Base-by-base conservation (phyloP, 176 grass and related monocot species). In the Bolboschoenus planiculmis region DNA sequence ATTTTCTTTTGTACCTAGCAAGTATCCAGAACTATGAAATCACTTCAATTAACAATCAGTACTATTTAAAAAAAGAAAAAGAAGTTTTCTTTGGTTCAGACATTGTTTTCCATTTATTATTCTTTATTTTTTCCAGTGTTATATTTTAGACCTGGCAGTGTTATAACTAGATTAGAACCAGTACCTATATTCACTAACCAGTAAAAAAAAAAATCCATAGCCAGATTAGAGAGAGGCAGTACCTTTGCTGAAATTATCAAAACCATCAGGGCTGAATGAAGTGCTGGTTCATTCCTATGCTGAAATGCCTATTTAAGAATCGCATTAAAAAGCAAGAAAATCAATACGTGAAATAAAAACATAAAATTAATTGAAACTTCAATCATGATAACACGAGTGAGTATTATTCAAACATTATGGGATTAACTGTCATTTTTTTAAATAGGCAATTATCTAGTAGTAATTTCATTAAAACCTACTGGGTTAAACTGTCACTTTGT, bases 181-280 rank as follows among this genome's bases (percentile, higher is more conserved):
- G 51, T 62, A 59, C n/a, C 46, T 31, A 50, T 70, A 73, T 26
- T 65, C n/a, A 46, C 10, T 14, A 73, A 26, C 39, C 40, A 46
- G n/a, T 73, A 26, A 2, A 66, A 73, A 2, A 66, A 73, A 42
- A 46, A 73, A 24, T 27, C 68, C 68, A 73, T 10, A 23, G 9
- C 7, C 37, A 73, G 20, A 74, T 15, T 16, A 59, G 29, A 78
- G 29, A 20, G 67, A 59, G 24, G 34, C 56, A 53, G 72, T 90
- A 99, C 97, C 97, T 99, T 99, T 68, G 87, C 92, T 72, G 97
- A 91, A 85, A 99, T 93, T 56, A 89, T 59, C 42, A 95, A 82
- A 73, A 99, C 80, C 89, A 95, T 87, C 64, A 95, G n/a, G 37
- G 91, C 84, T 66, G 89, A 90, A 37, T 90, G 83, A 74, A 99